These are phyloP conservation scores for Chaetomiaceae sp. DNA, from an alignment of 2,329 filamentous ascomycete genomes.

Conservation along the genomic window DNA sequence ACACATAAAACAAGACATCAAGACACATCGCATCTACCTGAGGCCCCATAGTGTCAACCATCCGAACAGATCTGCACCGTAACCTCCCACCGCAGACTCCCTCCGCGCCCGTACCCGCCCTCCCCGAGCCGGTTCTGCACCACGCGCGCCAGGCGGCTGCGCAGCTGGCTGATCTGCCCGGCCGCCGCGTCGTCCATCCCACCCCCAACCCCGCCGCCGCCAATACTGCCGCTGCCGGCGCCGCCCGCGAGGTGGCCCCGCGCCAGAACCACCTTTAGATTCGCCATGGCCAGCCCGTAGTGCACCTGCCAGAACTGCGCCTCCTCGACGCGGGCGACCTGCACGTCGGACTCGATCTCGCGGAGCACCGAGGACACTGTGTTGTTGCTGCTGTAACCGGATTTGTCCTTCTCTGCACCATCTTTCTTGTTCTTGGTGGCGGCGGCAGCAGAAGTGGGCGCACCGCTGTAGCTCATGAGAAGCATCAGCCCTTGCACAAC, in stretches of 20 bases:
- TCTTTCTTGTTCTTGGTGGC: constrained; percentile 25
- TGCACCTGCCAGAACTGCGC: constrained; percentile 98
- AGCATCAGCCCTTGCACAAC: constrained; percentile 88
- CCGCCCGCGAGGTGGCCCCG: constrained; percentile 45
- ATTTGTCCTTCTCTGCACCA: no score
- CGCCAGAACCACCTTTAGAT: constrained; percentile 58
- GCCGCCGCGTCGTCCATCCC: constrained; percentile 54
- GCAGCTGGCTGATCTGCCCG: constrained; percentile 54
- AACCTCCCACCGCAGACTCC: constrained; percentile 84
- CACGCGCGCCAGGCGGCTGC: constrained; percentile 68
- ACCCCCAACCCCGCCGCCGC: not conserved
- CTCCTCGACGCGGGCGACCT: constrained; percentile 73
- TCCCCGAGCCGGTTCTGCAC: constrained; percentile 83
- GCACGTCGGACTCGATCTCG: constrained; percentile 76
- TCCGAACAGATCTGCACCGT: constrained; percentile 66
- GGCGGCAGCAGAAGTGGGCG: no score
- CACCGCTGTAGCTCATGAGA: constrained; percentile 72
- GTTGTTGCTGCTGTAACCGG: constrained; percentile 24
- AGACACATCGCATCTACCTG: no score
- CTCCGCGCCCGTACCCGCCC: constrained; percentile 68
- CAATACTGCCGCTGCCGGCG: not conserved
- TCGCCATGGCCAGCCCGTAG: constrained; percentile 94
- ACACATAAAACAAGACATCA: no score
- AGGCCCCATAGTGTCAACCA: no score
- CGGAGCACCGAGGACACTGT: constrained; percentile 65